These are phyloP conservation scores for Sugiyamaella lignohabitans DNA, from an alignment of 805 yeast genomes.

Conservation along the genomic window DNA sequence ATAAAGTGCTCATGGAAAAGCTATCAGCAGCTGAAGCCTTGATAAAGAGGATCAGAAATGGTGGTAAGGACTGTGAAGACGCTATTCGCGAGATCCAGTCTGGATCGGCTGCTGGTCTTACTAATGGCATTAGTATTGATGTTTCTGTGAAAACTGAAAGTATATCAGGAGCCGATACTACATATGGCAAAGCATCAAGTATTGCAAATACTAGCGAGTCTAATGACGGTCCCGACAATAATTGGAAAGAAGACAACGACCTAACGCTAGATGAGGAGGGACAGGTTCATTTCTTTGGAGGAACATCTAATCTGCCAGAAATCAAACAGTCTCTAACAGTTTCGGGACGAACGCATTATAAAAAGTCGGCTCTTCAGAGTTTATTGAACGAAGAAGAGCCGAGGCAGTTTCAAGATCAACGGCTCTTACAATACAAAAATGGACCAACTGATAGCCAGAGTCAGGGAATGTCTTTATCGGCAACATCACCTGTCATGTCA, in stretches of 20 bases:
- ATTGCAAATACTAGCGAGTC: slow-evolving; percentile 2
- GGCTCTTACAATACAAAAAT: not conserved
- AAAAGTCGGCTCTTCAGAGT: not conserved
- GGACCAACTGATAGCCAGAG: too few relatives aligned
- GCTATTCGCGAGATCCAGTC: slow-evolving; percentile 14
- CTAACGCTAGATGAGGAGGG: slow-evolving; percentile 18
- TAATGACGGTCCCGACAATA: slow-evolving; percentile 4
- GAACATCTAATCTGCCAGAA: slow-evolving; percentile 17
- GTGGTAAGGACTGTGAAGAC: slow-evolving; percentile 12
- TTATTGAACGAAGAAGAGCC: not conserved
- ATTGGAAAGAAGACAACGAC: slow-evolving; percentile 13
- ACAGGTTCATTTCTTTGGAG: slow-evolving; percentile 18
- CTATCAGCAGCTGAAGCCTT: slow-evolving; percentile 11
- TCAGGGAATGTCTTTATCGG: not conserved
- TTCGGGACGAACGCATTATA: slow-evolving; percentile 4
- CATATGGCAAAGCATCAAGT: not conserved
- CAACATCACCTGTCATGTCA: not conserved
- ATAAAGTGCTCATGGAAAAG: slow-evolving; percentile 8
- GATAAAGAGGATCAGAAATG: slow-evolving; percentile 10
- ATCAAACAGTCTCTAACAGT: slow-evolving; percentile 8
- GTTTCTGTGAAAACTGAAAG: not conserved
- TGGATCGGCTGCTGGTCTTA: not conserved
- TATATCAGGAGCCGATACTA: not conserved
- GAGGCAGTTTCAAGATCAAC: not conserved
- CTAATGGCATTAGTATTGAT: not conserved